phyloP scores from a whole-genome alignment of 2,329 filamentous ascomycete species.

The Huntiella savannae region DNA sequence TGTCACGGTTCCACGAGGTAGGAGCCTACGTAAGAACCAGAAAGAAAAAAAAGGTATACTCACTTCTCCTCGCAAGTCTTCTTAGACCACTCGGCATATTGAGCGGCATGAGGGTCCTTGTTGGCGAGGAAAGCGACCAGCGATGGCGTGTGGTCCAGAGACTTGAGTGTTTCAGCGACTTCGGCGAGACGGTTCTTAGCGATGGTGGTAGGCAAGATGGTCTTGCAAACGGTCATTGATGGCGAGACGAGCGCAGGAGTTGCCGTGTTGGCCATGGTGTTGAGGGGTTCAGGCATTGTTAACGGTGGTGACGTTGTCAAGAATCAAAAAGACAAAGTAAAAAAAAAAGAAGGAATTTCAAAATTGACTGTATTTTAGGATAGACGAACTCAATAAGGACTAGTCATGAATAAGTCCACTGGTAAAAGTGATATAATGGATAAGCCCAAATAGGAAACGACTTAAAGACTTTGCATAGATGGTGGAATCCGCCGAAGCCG shows the following conservation, averaged over 20 bases:
- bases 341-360: neutral
- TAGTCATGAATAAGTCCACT: no score
- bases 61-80: constrained; percentile 93
- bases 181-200: constrained; percentile 65
- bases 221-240: constrained; percentile 49
- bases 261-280: neutral
- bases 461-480: no score
- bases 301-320: neutral
- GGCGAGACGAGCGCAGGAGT: constrained; percentile 1
- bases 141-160: constrained; percentile 53
- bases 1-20: neutral
- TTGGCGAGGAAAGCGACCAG: constrained; percentile 88
- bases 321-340: neutral
- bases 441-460: no score
- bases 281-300: constrained; percentile 7
- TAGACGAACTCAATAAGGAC: no score
- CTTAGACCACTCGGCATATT: constrained; percentile 94
- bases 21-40: neutral
- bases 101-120: constrained; percentile 69
- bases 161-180: constrained; percentile 55
- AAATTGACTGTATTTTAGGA: neutral
- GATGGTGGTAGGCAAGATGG: constrained; percentile 73
- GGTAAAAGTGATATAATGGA: neutral
- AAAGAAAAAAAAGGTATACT: neutral
- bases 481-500: constrained; percentile 9